Base-by-base conservation (phyloP, 1,284 basidiomycete genomes). In the Cyathus olla region DNA sequence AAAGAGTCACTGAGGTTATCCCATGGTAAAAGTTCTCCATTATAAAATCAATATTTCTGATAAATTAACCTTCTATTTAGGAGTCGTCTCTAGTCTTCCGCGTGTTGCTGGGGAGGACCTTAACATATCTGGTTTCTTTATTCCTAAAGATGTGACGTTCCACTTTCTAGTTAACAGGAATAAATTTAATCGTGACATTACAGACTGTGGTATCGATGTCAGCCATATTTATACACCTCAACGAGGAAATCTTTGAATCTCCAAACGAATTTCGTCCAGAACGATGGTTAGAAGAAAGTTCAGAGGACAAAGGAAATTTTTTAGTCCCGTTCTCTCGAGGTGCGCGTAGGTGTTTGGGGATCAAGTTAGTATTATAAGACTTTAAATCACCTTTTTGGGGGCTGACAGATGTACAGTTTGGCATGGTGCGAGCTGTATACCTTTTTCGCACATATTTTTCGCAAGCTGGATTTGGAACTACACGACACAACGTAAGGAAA, bases 1-100 rank as follows among this genome's bases (percentile, higher is more conserved):
- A 77, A 77, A 60, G 75, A 77, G 62, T 68, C 73, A 11, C 63
- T 78, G 27, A 65, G 77, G 15, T 62, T 77, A 59, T 70, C 76
- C 10, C 67, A 72, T 59, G 77, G 77, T 35, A 35, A 35, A 13
- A 13, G 31, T n/a, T n/a, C n/a, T n/a, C n/a, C n/a, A n/a, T n/a
- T n/a, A n/a, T n/a, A n/a, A n/a, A n/a, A n/a, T n/a, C n/a, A n/a
- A n/a, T n/a, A n/a, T n/a, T n/a, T n/a, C n/a, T n/a, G n/a, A n/a
- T n/a, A n/a, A n/a, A n/a, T 35, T 8, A 35, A 35, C 31, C 31
- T 8, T 13, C 31, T 35, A 35, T 35, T 8, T 13, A 35, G 31
- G 31, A 21, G 70, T 74, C 35, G 76, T 75, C 9, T 74, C 71
- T 19, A 73, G 73, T 37, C 63, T 78, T 27, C 72, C 76, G n/a